Evolutionary conservation across 495 filamentous ascomycete species (phyloP).

Genomic region (Bathelium albidoporum): DNA sequence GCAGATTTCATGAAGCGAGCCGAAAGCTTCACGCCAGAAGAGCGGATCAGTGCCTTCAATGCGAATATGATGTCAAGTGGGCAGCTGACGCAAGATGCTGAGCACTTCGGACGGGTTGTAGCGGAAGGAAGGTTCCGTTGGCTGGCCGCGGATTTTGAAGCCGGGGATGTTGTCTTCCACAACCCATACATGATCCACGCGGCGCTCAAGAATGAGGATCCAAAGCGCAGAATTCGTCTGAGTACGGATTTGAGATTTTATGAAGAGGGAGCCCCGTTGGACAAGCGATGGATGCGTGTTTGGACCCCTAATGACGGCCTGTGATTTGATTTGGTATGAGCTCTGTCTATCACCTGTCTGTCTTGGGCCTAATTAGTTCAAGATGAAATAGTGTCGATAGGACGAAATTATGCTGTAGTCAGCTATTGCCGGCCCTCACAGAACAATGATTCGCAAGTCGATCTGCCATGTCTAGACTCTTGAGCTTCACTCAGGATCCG

Average conservation of each 20-base stretch:
- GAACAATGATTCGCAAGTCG: too few species aligned
- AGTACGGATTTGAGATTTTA: constrained; percentile 47
- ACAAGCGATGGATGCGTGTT: constrained; percentile 10
- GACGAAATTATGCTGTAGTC: too few species aligned
- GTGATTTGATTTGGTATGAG: neutral
- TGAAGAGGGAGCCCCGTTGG: constrained; percentile 14
- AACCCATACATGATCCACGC: constrained; percentile 50
- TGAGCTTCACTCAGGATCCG: too few species aligned
- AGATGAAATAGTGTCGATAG: too few species aligned
- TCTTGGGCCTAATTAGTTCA: neutral
- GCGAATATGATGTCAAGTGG: constrained; percentile 20
- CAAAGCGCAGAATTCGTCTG: constrained; percentile 44
- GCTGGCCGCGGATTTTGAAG: constrained; percentile 46
- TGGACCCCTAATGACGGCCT: constrained; percentile 9
- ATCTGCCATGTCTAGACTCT: too few species aligned
- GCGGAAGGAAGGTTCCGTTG: constrained; percentile 37
- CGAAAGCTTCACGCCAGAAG: constrained; percentile 13
- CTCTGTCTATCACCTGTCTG: neutral
- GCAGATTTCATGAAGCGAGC: constrained; percentile 17
- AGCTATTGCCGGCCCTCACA: too few species aligned
- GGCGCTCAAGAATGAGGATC: constrained; percentile 45
- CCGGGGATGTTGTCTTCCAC: constrained; percentile 53
- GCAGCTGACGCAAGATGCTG: constrained; percentile 17
- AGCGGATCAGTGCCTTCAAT: constrained; percentile 21
- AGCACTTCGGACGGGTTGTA: constrained; percentile 18